Evolutionary conservation across 805 yeast genomes (phyloP), one percentile per base, ranked within the genome.

Genomic region (Torulaspora indica): DNA sequence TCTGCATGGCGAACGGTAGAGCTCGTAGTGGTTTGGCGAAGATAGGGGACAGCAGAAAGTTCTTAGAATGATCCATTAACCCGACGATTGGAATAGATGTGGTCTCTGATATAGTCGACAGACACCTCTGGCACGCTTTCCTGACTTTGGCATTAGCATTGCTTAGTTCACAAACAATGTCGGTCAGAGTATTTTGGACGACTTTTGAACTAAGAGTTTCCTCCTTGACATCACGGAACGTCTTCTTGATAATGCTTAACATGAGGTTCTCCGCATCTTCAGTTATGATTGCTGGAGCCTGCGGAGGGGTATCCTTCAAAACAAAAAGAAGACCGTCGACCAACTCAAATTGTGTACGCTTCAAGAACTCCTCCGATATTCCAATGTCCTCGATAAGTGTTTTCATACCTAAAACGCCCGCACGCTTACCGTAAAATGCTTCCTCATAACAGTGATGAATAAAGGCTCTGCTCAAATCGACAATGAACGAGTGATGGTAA

Each of bases 11-110:
- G 69, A 95, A 93, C 0, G 99, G 98, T 49, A 93, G 72, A 0
- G 99, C 99, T 51, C 99, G 75, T 46, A 93, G 68, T 0, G 99
- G 99, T 60, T 93, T 93, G 3, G 96, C 96, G 70, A 93, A 95
- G 17, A 93, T 93, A 5, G 99, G 98, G 0, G 95, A 85, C 37
- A 93, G 68, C 23, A 95, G 69, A 20, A 90, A 78, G 38, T 79
- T 82, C 55, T 89, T 87, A 42, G 95, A 90, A 14, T 91, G 90
- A 4, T 81, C 78, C 64, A 95, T 81, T 55, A 95, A 76, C 1
- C 81, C 77, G 1, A 91, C 76, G 35, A 87, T 73, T 1, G 95
- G 77, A 10, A 82, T 81, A 2, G 71, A 70, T 0, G 95, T 81
- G 0, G 84, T 76, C 10, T 82, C 82, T 0, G 96, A 78, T 13